Percentiles rank a stretch among this genome's conserved stretches.
Conservation (phyloP, 2,329 filamentous ascomycete genomes). For the Aspergillus pseudonomiae region DNA sequence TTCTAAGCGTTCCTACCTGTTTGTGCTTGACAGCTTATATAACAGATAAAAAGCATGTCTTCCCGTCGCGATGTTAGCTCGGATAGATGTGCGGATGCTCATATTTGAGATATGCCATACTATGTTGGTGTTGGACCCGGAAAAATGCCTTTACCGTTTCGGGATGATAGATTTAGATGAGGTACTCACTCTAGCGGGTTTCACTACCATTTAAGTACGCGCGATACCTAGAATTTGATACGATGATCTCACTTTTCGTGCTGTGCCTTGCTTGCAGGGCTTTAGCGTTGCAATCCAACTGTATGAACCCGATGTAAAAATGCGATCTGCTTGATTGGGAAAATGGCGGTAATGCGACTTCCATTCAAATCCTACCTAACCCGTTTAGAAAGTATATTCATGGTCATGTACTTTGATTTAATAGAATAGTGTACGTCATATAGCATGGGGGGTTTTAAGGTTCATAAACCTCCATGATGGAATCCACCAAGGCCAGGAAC, state of each 20-base stretch:
- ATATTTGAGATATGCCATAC: constrained; percentile 1
- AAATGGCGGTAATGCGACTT: neutral
- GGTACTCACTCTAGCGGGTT: neutral
- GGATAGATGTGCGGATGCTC: neutral
- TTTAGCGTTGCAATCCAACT: neutral
- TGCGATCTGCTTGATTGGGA: neutral
- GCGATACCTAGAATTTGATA: constrained; percentile 4
- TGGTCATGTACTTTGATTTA: neutral
- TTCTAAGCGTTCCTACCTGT: constrained; percentile 62
- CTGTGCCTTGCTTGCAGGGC: neutral
- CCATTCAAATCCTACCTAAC: neutral
- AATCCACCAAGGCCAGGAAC: constrained; percentile 57
- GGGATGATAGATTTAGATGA: constrained; percentile 5
- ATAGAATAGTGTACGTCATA: neutral
- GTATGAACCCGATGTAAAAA: neutral
- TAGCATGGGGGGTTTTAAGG: neutral
- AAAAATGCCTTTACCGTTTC: neutral
- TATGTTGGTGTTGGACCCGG: neutral
- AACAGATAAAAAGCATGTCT: neutral
- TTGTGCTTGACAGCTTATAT: neutral
- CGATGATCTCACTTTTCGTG: neutral
- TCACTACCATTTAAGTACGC: neutral
- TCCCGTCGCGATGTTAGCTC: neutral
- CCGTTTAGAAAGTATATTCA: neutral
- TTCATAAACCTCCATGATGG: constrained; percentile 43